Base-by-base conservation (phyloP, 2,329 filamentous ascomycete species). In the Sporothrix globosa region DNA sequence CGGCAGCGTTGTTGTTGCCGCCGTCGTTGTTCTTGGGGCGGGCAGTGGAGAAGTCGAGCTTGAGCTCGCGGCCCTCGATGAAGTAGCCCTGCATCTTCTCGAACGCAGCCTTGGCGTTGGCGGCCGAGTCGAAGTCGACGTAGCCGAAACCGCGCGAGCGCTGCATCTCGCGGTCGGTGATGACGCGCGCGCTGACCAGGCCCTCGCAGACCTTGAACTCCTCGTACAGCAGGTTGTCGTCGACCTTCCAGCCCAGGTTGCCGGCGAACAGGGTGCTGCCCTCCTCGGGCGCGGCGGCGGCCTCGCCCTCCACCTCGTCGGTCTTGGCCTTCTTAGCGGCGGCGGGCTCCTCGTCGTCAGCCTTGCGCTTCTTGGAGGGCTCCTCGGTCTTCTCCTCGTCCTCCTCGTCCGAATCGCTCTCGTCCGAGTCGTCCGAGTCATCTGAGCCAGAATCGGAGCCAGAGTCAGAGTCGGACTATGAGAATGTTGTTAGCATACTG, bases 101-200 rank as follows among this genome's bases (percentile, higher is more conserved):
- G 72, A 81, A 80, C 19, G 84, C 79, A 69, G 77, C 77, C 78
- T 80, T 72, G 66, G 78, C 78, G 44, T 74, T 74, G 72, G 87
- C 89, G 72, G 86, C 81, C 75, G 85, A 87, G 78, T 85, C 84
- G 81, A 94, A 97, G 84, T 97, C 93, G 76, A 97, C 92, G 79
- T 97, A 97, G 73, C 94, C 94, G 81, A 96, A 97, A 75, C 92
- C 94, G 83, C 93, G 93, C 81, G 93, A 95, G 78, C 92, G 91
- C 77, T 92, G 92, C 77, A 85, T 87, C 70, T 90, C 88, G 80
- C 90, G 90, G 83, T 97, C 92, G 76, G 89, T 94, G 80, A 97
- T 92, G 78, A 97, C 89, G 76, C 92, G 91, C 74, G 90, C 91
- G 76, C 88, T 87, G 74, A 84, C 82, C 70, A 96, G 85, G 77